A percentile compares a stretch with the other conserved stretches of the same genome.
Conservation (phyloP, 2,329 filamentous ascomycete genomes). For the Zasmidium cellare region DNA sequence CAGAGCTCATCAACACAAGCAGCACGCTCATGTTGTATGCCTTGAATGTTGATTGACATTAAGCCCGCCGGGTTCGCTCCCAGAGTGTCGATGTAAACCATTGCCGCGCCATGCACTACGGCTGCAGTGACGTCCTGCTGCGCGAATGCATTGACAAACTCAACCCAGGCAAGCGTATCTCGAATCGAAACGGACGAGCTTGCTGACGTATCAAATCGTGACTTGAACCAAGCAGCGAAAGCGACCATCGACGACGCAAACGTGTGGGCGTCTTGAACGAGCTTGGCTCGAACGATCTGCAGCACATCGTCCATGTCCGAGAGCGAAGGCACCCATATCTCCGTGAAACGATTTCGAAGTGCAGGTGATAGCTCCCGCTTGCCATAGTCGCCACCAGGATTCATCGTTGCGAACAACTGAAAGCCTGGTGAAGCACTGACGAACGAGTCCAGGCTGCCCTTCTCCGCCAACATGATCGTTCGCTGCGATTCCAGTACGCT, state of each 20-base stretch:
- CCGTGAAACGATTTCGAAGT: conserved; percentile 92
- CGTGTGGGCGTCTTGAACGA: conserved; percentile 56
- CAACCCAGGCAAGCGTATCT: conserved; percentile 89
- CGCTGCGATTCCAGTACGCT: conserved; percentile 90
- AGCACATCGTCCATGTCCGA: conserved; percentile 82
- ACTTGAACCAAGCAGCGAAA: conserved; percentile 92
- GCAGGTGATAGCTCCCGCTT: conserved; percentile 97
- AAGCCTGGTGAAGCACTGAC: conserved; percentile 76
- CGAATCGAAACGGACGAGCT: conserved; percentile 82
- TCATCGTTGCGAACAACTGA: conserved; percentile 98
- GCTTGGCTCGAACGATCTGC: conserved; percentile 79
- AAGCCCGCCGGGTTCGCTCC: conserved; percentile 92
- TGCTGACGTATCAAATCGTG: conserved; percentile 71
- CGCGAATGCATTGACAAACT: conserved; percentile 70
- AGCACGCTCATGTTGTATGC: conserved; percentile 69
- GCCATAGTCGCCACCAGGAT: conserved; percentile 95
- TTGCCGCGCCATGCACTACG: conserved; percentile 82
- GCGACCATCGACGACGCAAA: conserved; percentile 71
- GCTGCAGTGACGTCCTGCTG: conserved; percentile 25
- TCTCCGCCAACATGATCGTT: conserved; percentile 87
- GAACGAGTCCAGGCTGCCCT: conserved; percentile 80
- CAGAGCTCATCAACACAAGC: conserved; percentile 73
- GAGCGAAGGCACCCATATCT: conserved; percentile 94
- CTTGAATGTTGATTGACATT: conserved; percentile 68
- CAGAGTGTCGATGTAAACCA: conserved; percentile 93